Percentiles rank a stretch among this genome's conserved stretches.
phyloP scores from a whole-genome alignment of 192 early-diverging fungal species.

The Backusella psychrophila region DNA sequence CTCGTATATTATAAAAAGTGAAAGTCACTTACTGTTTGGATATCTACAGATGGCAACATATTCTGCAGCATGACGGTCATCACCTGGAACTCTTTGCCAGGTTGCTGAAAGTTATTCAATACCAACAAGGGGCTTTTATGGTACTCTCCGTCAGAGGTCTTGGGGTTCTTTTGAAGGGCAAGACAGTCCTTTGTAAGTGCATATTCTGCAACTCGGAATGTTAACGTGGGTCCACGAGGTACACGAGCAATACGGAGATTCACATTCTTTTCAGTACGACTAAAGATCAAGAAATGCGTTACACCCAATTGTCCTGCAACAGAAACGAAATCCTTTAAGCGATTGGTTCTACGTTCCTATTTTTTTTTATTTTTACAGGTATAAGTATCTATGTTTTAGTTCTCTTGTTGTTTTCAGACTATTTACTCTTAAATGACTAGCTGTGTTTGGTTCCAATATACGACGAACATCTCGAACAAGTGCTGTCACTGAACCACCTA shows the following conservation, averaged over 20 bases:
- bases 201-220: slow-evolving; percentile 82
- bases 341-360: slow-evolving; percentile 86
- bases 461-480: slow-evolving; percentile 83
- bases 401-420: too few species aligned
- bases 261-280: slow-evolving; percentile 73
- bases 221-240: slow-evolving; percentile 91
- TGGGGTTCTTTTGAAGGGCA: slow-evolving; percentile 72
- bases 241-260: slow-evolving; percentile 86
- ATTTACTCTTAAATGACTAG: slow-evolving; percentile 75
- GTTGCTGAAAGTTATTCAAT: slow-evolving; percentile 74
- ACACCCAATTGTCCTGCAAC: slow-evolving; percentile 85
- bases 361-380: too few species aligned
- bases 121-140: slow-evolving; percentile 79
- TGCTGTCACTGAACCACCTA: slow-evolving; percentile 71
- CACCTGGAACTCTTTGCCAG: slow-evolving; percentile 80
- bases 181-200: slow-evolving; percentile 82
- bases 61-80: slow-evolving; percentile 96
- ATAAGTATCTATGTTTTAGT: neutral
- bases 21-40: slow-evolving; percentile 62
- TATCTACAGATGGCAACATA: slow-evolving; percentile 95
- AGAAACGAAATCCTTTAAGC: slow-evolving; percentile 88
- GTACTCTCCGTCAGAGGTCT: slow-evolving; percentile 75
- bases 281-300: slow-evolving; percentile 88
- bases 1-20: too few species aligned
- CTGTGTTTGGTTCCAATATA: slow-evolving; percentile 96